phyloP scores from a whole-genome alignment of 257 asterid genomes.

The Rehmannia glutinosa region DNA sequence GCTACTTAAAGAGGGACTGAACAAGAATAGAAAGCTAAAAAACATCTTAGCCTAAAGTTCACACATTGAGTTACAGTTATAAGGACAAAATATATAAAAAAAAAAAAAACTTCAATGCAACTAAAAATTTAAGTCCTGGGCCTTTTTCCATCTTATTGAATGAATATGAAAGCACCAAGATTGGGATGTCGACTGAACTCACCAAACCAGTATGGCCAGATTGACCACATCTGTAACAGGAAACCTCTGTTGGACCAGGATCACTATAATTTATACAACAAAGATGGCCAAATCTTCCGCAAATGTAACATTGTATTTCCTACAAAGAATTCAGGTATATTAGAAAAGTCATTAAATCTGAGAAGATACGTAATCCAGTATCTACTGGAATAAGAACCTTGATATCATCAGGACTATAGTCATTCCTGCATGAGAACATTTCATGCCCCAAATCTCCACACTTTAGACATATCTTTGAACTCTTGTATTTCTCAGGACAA shows the following conservation, averaged over 20 bases:
- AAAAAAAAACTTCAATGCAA: not conserved
- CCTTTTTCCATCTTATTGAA: not conserved
- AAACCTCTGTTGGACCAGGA: slow-evolving; percentile 46
- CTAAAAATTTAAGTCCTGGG: not conserved
- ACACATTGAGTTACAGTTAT: not conserved
- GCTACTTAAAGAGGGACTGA: not conserved
- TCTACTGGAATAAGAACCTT: slow-evolving; percentile 40
- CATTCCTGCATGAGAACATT: slow-evolving; percentile 68
- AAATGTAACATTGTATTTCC: slow-evolving; percentile 79
- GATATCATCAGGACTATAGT: slow-evolving; percentile 66
- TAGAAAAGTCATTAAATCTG: not conserved
- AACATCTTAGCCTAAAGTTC: not conserved
- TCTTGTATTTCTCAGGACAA: slow-evolving; percentile 62
- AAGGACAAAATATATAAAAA: not conserved
- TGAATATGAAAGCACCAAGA: not conserved
- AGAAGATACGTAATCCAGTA: slow-evolving; percentile 4
- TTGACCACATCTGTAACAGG: slow-evolving; percentile 91
- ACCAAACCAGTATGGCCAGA: slow-evolving; percentile 94
- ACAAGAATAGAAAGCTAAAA: not conserved
- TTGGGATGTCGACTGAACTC: slow-evolving; percentile 27
- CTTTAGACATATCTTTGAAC: slow-evolving; percentile 61
- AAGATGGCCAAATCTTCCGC: slow-evolving; percentile 77
- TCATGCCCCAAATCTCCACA: slow-evolving; percentile 92
- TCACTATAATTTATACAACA: slow-evolving; percentile 61
- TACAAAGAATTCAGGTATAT: slow-evolving; percentile 23